Evolutionary conservation across 257 asterid genomes (phyloP), one percentile per base, ranked within the genome.

Genomic region (Cordia subcordata): DNA sequence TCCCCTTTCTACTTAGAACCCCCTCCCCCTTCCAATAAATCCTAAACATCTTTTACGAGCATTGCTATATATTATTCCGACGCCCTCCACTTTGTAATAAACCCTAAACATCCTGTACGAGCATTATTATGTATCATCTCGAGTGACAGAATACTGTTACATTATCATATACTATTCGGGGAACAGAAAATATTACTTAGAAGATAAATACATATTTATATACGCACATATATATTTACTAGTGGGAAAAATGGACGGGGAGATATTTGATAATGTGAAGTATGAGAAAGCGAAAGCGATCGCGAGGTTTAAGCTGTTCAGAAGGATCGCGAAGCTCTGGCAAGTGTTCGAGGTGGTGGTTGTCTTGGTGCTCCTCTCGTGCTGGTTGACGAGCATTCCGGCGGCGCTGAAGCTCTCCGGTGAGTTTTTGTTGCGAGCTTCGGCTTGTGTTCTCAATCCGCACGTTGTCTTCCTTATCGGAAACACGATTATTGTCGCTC

Each of bases 381-480:
- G 95, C 94, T 82, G 88, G 11, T 74, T 90, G 46, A 69, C 80
- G 51, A 78, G 79, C 18, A 69, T 77, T 8, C 86, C 96, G 63
- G 63, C 61, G 51, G 75, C 59, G 0, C 0, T 77, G 57, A 68
- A 53, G 46, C 1, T 75, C 8, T 64, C 77, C 15, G 76, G 67
- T 12, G 65, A 27, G 3, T 27, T 38, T 58, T 16, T 67, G 35
- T 22, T 76, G 1, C 65, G 67, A 13, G 0, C 75, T 58, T 69
- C 77, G 16, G 17, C 64, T 3, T 76, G 62, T 56, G 52, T 88
- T 18, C 63, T 79, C 63, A 88, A 86, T 60, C 88, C 85, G 67
- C 96, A 79, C 82, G 79, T 86, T 13, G 95, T 84, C 60, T 92
- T 92, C 66, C 65, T 92, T 50, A 81, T 92, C 75, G 96, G 95